These are phyloP conservation scores for Cercophora sp. DNA, from an alignment of 495 filamentous ascomycete genomes.

Conservation along the genomic window DNA sequence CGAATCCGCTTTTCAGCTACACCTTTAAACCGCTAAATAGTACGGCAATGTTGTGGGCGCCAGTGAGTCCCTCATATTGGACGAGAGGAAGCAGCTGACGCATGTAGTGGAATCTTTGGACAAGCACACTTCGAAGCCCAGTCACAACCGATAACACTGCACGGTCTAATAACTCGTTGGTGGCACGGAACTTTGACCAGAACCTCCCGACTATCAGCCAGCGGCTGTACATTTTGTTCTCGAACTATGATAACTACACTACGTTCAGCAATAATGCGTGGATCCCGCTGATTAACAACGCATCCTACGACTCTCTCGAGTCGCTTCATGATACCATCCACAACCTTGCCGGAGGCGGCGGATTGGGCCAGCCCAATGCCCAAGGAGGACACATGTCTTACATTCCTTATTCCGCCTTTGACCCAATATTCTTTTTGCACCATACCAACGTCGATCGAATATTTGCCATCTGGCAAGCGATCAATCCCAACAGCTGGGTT, in stretches of 20 bases:
- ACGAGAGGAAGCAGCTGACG: not conserved
- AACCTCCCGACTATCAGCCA: conserved; percentile 40
- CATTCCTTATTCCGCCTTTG: conserved; percentile 64
- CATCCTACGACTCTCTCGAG: conserved; percentile 54
- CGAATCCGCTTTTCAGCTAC: conserved; percentile 62
- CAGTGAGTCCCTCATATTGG: conserved; percentile 34
- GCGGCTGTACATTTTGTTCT: conserved; percentile 58
- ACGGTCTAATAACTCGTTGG: conserved; percentile 48
- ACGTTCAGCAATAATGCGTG: conserved; percentile 56
- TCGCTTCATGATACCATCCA: conserved; percentile 64
- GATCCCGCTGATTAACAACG: conserved; percentile 32
- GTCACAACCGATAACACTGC: conserved; percentile 37
- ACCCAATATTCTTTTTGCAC: conserved; percentile 73
- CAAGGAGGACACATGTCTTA: conserved; percentile 60
- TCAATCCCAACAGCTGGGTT: conserved; percentile 58
- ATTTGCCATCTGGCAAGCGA: conserved; percentile 68
- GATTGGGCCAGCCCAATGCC: conserved; percentile 11
- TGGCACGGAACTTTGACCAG: conserved; percentile 47
- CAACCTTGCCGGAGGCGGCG: conserved; percentile 46
- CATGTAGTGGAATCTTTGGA: conserved; percentile 34
- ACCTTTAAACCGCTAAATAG: conserved; percentile 52
- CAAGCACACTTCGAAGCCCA: conserved; percentile 48
- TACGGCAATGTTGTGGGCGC: conserved; percentile 36
- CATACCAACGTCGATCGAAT: conserved; percentile 62
- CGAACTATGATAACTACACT: conserved; percentile 53